Evolutionary conservation across 2,329 filamentous ascomycete species (phyloP).

Genomic region (Ilyonectria destructans): DNA sequence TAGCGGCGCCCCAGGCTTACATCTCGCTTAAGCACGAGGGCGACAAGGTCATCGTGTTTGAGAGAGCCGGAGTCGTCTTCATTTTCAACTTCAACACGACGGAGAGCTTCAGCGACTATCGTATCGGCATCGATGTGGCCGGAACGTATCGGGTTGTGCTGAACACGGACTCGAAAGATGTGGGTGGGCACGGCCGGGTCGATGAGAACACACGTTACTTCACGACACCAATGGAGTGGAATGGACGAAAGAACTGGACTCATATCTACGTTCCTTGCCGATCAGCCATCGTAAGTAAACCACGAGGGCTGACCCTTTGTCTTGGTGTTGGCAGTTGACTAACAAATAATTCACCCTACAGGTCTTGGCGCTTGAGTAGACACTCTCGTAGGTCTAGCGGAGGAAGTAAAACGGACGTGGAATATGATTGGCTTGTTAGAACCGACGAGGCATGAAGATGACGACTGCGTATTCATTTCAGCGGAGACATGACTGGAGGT

Average conservation of each 20-base stretch:
- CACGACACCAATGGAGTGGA: conserved; percentile 93
- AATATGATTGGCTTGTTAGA: conserved; percentile 1
- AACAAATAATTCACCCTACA: conserved; percentile 46
- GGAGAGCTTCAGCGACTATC: conserved; percentile 91
- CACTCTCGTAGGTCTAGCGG: conserved; percentile 42
- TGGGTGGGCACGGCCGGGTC: conserved; percentile 86
- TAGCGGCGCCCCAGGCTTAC: conserved; percentile 88
- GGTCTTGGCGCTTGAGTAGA: conserved; percentile 67
- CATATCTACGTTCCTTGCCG: conserved; percentile 92
- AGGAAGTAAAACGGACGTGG: not conserved
- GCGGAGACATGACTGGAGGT: not conserved
- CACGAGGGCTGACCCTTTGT: not conserved
- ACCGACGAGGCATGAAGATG: not conserved
- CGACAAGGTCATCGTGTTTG: conserved; percentile 97
- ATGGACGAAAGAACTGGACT: conserved; percentile 88
- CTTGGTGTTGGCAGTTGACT: conserved; percentile 17
- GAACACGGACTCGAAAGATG: conserved; percentile 83
- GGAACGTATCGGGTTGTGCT: conserved; percentile 92
- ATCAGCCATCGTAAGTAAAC: conserved; percentile 81
- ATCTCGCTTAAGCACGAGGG: conserved; percentile 93
- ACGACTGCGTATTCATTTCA: not conserved
- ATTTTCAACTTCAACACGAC: conserved; percentile 96
- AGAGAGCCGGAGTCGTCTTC: conserved; percentile 91
- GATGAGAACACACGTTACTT: conserved; percentile 90
- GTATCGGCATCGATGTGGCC: conserved; percentile 86